Evolutionary conservation across 1,284 basidiomycete genomes (phyloP), one percentile per base, ranked within the genome.

Genomic region (Schizophyllum amplum): DNA sequence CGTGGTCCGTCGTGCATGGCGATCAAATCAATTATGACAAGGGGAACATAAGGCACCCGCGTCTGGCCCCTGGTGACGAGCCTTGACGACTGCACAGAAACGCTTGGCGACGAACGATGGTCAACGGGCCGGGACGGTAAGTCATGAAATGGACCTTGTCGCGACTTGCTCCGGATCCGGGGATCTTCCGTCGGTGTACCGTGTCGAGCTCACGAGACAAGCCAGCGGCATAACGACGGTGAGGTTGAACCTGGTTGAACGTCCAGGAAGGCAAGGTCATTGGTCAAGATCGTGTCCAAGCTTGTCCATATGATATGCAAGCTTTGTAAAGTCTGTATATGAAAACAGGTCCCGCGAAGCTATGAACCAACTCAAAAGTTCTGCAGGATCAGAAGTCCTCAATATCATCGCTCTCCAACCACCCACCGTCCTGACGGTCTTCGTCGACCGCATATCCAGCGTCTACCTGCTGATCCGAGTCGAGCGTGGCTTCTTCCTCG

Each of bases 351-450:
- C 33, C 33, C 11, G n/a, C n/a, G n/a, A n/a, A n/a, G n/a, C n/a
- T n/a, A n/a, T n/a, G n/a, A n/a, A n/a, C n/a, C n/a, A n/a, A n/a
- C n/a, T n/a, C n/a, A 42, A 17, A 42, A 9, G 33, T 9, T 2
- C 33, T 42, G 17, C 33, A 9, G 13, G 2, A 17, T 68, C 62
- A 69, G 68, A 73, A 68, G 21, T 86, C 82, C 61, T 86, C 83
- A 56, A 89, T 89, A 64, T 87, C 86, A 65, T 90, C 87, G 17
- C 72, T 76, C 55, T 85, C 82, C 63, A 87, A 65, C 82, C 83
- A 87, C 13, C 78, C 79, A n/a, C 77, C 63, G 21, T 64, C 67
- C 56, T 66, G 52, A n/a, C n/a, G n/a, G 17, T 64, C 65, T 13
- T 65, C 67, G n/a, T 68, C n/a, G 13, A 57, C 62, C 0, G 67